A percentile compares a stretch with the other conserved stretches of the same genome.
These are phyloP conservation scores for Solanum lycopersicoides DNA, from an alignment of 257 asterid genomes.

Conservation along the genomic window DNA sequence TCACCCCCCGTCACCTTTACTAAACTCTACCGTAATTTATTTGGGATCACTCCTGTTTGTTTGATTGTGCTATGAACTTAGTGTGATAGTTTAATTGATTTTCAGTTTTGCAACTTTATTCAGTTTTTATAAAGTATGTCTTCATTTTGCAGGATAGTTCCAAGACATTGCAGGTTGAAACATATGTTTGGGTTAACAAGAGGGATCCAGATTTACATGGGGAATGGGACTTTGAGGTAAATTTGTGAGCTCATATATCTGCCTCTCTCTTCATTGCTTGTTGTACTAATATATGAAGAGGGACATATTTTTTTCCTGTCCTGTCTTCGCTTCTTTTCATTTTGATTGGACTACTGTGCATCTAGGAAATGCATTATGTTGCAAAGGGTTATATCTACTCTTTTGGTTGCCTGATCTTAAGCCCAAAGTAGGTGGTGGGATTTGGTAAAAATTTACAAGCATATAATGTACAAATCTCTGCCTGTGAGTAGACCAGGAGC, in stretches of 20 bases:
- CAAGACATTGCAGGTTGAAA: conserved; percentile 37
- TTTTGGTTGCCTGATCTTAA: background rate
- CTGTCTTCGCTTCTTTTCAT: background rate
- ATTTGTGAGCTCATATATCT: background rate
- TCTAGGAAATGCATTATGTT: background rate
- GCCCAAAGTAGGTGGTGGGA: background rate
- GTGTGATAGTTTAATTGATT: background rate
- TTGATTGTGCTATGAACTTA: background rate
- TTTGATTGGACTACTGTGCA: background rate
- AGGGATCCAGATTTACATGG: conserved; percentile 67
- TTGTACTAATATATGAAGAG: background rate
- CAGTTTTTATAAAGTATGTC: background rate
- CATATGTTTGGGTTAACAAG: conserved; percentile 60
- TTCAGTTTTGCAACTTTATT: background rate
- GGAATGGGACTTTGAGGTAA: conserved; percentile 71
- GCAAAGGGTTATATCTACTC: background rate
- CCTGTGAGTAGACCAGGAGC: background rate
- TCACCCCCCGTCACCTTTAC: background rate
- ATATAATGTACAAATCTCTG: background rate
- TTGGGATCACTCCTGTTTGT: background rate
- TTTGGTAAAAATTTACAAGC: background rate
- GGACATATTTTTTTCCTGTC: background rate
- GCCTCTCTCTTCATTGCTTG: background rate
- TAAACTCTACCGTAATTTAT: background rate
- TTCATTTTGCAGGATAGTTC: conserved; percentile 44